These are phyloP conservation scores for Dunaliella primolecta DNA, from an alignment of 139 green algal genomes.

Conservation along the genomic window DNA sequence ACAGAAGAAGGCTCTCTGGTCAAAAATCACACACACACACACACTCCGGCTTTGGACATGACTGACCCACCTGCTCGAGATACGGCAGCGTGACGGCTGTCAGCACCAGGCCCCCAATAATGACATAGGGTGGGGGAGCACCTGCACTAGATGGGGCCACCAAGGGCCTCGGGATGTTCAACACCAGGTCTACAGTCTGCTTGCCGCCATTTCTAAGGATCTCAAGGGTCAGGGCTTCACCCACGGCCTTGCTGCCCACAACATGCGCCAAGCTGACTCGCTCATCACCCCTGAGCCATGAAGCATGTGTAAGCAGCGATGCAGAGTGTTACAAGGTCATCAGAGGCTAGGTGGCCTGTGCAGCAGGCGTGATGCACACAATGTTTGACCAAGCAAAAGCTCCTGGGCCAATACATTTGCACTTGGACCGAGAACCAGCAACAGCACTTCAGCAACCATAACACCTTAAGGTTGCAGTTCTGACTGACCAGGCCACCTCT, in stretches of 20 bases:
- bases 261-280: slow-evolving; percentile 1
- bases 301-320: no score
- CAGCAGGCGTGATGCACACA: no score
- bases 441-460: no score
- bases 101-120: neutral
- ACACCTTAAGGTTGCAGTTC: no score
- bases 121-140: neutral
- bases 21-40: no score
- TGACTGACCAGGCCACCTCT: no score
- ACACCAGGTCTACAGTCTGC: neutral
- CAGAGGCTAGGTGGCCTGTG: no score
- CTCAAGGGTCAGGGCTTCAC: slow-evolving; percentile 18
- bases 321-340: no score
- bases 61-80: neutral
- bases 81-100: neutral
- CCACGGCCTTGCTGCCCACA: slow-evolving; percentile 12
- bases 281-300: neutral
- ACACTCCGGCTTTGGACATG: no score
- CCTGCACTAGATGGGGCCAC: slow-evolving; percentile 10
- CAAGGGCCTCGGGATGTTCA: slow-evolving; percentile 19
- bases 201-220: slow-evolving; percentile 11
- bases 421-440: no score
- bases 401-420: no score
- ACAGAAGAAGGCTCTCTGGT: neutral
- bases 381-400: no score